These are phyloP conservation scores for Pugionium cornutum DNA, from an alignment of 345 rosid genomes.

Conservation along the genomic window DNA sequence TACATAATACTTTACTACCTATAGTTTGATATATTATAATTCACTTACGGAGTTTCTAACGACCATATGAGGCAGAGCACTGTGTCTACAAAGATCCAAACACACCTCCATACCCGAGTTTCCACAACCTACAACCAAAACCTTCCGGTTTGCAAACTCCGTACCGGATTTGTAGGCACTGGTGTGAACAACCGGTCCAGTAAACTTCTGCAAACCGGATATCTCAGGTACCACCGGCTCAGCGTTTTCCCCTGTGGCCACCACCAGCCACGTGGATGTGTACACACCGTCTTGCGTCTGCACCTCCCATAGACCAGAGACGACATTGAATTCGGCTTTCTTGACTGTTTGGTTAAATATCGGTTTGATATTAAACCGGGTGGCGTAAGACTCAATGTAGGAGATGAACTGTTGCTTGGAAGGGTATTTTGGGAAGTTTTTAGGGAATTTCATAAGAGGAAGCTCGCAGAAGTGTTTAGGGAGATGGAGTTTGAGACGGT, in stretches of 20 bases:
- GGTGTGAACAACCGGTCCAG: slow-evolving; percentile 59
- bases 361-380: slow-evolving; percentile 64
- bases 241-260: slow-evolving; percentile 87
- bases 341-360: slow-evolving; percentile 61
- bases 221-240: slow-evolving; percentile 74
- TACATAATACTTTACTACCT: too few species aligned
- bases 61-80: slow-evolving; percentile 65
- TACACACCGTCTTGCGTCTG: slow-evolving; percentile 57
- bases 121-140: slow-evolving; percentile 81
- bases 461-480: slow-evolving; percentile 85
- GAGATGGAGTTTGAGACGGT: slow-evolving; percentile 86
- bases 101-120: slow-evolving; percentile 95
- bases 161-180: slow-evolving; percentile 67
- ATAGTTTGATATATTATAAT: not conserved
- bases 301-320: slow-evolving; percentile 60
- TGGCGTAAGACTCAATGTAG: slow-evolving; percentile 70
- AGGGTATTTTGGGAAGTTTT: slow-evolving; percentile 73
- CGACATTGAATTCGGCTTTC: slow-evolving; percentile 56
- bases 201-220: slow-evolving; percentile 51
- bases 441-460: slow-evolving; percentile 70
- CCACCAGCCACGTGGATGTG: slow-evolving; percentile 65
- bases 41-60: slow-evolving; percentile 61
- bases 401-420: slow-evolving; percentile 66
- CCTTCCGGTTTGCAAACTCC: slow-evolving; percentile 50
- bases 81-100: slow-evolving; percentile 68